phyloP scores from a whole-genome alignment of 139 green algal genomes.

The Eudorina sp. region DNA sequence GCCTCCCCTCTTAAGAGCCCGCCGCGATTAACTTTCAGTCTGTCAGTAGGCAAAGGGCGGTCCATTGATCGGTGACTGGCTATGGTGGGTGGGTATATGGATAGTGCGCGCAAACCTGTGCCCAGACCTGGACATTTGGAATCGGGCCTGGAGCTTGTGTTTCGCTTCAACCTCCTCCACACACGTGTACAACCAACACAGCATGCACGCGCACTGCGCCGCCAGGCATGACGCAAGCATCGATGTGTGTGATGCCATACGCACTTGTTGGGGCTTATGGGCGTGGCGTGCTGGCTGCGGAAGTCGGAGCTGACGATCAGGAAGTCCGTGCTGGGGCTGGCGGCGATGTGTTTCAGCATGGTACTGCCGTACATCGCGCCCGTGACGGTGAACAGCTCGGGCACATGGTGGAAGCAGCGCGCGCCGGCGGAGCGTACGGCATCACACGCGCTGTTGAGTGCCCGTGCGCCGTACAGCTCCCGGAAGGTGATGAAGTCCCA shows the following conservation, averaged over 20 bases:
- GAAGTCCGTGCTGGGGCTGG: not conserved
- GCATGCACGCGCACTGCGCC: too few relatives aligned
- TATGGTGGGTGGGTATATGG: too few relatives aligned
- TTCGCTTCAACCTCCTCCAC: too few relatives aligned
- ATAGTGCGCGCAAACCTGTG: too few relatives aligned
- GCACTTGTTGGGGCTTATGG: not conserved
- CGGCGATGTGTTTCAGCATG: constrained; percentile 21
- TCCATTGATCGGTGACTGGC: too few relatives aligned
- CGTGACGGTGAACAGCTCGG: not conserved
- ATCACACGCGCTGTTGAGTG: not conserved
- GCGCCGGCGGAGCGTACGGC: not conserved
- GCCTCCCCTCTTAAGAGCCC: too few relatives aligned
- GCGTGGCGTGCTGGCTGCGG: not conserved
- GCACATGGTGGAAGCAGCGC: constrained; percentile 7
- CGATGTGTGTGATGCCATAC: not conserved
- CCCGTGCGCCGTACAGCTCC: not conserved
- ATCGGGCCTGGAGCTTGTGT: too few relatives aligned
- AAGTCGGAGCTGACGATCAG: constrained; percentile 24
- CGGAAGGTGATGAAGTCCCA: constrained; percentile 31
- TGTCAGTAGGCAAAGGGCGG: too few relatives aligned
- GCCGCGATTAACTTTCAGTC: too few relatives aligned
- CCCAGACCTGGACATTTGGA: too few relatives aligned
- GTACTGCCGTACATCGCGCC: not conserved
- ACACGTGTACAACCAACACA: too few relatives aligned
- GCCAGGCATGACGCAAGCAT: not conserved